Evolutionary conservation across 441 rosid genomes (phyloP).

Genomic region (Brassica hybrid): DNA sequence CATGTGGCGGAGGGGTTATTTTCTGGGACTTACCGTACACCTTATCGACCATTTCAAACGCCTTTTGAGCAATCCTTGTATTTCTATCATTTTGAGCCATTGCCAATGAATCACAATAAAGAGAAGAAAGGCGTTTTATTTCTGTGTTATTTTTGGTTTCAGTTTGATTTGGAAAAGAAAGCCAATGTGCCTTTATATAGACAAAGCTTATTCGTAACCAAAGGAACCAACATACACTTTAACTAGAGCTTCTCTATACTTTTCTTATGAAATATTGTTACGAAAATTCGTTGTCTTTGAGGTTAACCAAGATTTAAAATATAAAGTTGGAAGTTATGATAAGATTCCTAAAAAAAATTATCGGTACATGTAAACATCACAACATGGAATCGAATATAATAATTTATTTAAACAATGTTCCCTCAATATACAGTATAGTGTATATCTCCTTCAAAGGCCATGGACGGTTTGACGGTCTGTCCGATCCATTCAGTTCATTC

Average conservation of each 20-base stretch:
- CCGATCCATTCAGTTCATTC: not conserved
- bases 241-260: not conserved
- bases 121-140: conserved; percentile 20
- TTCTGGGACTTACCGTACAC: not conserved
- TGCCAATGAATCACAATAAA: conserved; percentile 8
- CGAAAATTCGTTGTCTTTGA: conserved; percentile 9
- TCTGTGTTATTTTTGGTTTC: not conserved
- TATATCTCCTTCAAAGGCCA: not conserved
- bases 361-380: conserved; percentile 18
- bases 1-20: conserved; percentile 7
- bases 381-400: conserved; percentile 14
- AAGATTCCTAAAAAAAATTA: not conserved
- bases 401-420: not conserved
- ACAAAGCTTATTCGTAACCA: too few relatives aligned
- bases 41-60: too few relatives aligned
- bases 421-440: conserved; percentile 9
- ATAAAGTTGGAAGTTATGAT: conserved; percentile 4
- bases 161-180: not conserved
- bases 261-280: not conserved
- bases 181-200: not conserved
- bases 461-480: conserved; percentile 31
- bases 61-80: not conserved
- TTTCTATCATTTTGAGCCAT: conserved; percentile 25
- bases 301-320: not conserved
- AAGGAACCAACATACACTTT: not conserved